phyloP scores from a whole-genome alignment of 495 filamentous ascomycete species.

The Clavariopsis aquatica region DNA sequence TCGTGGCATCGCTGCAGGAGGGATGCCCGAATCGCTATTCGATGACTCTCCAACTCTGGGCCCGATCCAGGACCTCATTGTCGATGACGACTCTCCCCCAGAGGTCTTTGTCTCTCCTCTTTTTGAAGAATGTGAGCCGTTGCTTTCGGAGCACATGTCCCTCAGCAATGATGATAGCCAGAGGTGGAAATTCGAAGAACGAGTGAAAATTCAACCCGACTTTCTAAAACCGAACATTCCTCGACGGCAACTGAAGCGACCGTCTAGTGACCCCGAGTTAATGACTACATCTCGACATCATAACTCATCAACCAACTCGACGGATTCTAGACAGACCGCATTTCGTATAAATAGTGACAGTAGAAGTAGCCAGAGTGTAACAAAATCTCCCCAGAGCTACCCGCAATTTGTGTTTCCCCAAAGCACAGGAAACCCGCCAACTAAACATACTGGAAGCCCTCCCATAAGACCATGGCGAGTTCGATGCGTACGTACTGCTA shows the following conservation, averaged over 20 bases:
- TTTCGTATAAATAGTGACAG: background rate
- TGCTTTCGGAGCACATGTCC: background rate
- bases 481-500: slow-evolving; percentile 3
- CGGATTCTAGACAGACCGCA: background rate
- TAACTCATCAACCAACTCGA: background rate
- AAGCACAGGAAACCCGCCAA: background rate
- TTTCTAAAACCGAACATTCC: background rate
- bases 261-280: background rate
- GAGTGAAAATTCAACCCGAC: background rate
- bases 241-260: background rate
- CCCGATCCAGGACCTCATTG: background rate
- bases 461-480: slow-evolving; percentile 1
- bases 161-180: background rate
- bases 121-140: slow-evolving; percentile 3
- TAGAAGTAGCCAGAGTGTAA: background rate
- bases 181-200: background rate
- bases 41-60: background rate
- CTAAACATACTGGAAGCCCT: background rate
- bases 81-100: background rate
- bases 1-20: background rate
- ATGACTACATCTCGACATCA: background rate
- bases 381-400: background rate
- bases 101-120: background rate
- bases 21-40: background rate
- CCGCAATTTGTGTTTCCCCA: background rate